These are phyloP conservation scores for Hemisphaericaspora lyxosophila DNA, from an alignment of 1,139 yeast genomes.

Conservation along the genomic window DNA sequence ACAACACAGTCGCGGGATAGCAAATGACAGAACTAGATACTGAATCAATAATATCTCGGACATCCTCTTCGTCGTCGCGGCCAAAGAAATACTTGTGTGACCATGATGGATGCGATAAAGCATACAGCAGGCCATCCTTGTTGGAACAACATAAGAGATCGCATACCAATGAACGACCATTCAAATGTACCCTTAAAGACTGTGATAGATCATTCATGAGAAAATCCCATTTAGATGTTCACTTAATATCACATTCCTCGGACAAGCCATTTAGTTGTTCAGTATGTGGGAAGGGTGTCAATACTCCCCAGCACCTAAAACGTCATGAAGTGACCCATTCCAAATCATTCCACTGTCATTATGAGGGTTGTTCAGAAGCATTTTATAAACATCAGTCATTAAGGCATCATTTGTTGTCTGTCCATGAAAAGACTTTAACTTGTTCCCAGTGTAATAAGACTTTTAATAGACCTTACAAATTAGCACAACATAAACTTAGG, in stretches of 20 bases:
- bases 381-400: conserved; percentile 80
- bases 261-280: conserved; percentile 75
- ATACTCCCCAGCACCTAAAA: conserved; percentile 75
- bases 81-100: conserved; percentile 63
- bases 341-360: conserved; percentile 63
- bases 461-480: conserved; percentile 60
- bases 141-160: conserved; percentile 77
- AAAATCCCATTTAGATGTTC: conserved; percentile 78
- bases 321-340: conserved; percentile 82
- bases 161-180: conserved; percentile 82
- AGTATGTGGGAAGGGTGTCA: conserved; percentile 80
- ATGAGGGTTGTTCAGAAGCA: conserved; percentile 60
- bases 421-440: conserved; percentile 54
- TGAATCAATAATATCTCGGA: conserved; percentile 11
- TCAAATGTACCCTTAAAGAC: conserved; percentile 49
- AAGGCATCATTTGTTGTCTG: conserved; percentile 65
- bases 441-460: conserved; percentile 61
- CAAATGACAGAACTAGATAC: conserved; percentile 10
- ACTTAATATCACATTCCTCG: conserved; percentile 58
- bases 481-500: conserved; percentile 61
- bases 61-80: conserved; percentile 34
- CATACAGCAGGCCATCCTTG: conserved; percentile 78
- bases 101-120: conserved; percentile 65
- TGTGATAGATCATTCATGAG: conserved; percentile 72
- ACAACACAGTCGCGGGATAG: not conserved